Evolutionary conservation across 768 basidiomycete genomes (phyloP), one percentile per base, ranked within the genome.

Genomic region (Trametes maxima): DNA sequence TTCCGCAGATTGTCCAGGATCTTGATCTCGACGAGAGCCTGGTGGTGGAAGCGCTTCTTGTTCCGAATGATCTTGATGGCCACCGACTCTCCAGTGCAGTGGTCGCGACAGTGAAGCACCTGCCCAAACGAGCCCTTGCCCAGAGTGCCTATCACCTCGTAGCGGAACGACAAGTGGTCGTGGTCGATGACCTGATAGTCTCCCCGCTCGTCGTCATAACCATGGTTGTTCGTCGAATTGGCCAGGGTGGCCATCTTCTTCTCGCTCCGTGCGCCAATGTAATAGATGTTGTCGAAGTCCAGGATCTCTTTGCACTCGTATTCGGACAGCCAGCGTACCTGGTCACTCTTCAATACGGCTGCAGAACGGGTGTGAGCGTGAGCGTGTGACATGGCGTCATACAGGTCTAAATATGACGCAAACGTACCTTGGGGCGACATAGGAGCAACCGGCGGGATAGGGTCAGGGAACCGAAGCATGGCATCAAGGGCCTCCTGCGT

Each of bases 51-150:
- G 49, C 97, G 84, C 76, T 98, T 98, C 82, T 98, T 98, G 80
- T 98, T 98, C 42, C 97, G 87, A 68, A 99, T 98, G 64, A 99
- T 98, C 82, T 99, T 99, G 78, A 99, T 88, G 17, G 97, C 97
- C 11, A 98, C 93, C n/a, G 94, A 95, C 68, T 92, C 85, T 11
- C 97, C 97, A 13, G 95, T 94, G 69, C 86, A 87, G 72, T 98
- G 93, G 75, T 98, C 97, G 43, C 96, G 88, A 74, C 96, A 98
- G 71, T 92, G 89, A 19, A 98, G 75, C 14, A 99, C 97, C 72
- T 98, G 97, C 17, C 97, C 97, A 68, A 99, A 99, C 8, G 96
- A 98, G 42, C 97, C 97, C 76, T 98, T 98, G 48, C 97, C 97
- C 42, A 98, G 86, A 3, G 92, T 90, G 66, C 90, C 93, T 54